Evolutionary conservation across 352 stramenopile genomes (phyloP), one percentile per base, ranked within the genome.

Genomic region (Saprolegnia diclina): DNA sequence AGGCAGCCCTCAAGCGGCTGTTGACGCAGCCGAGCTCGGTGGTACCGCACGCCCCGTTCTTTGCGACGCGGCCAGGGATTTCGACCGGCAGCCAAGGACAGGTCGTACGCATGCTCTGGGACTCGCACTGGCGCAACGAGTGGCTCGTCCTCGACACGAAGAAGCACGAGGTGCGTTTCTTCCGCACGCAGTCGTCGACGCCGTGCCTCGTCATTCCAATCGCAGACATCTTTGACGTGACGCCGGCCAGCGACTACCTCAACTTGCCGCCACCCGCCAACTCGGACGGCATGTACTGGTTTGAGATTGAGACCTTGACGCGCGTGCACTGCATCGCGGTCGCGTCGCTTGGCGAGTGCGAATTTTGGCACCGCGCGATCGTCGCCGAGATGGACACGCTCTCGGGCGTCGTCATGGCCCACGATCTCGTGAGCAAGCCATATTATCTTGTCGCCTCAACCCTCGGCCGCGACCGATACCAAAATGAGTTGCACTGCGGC

Each of bases 271-370:
- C 35, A 19, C 21, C 57, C 19, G n/a, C 9, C 21, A 66, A 66
- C 44, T 66, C 35, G 37, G 50, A 66, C 44, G 55, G 67, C 22
- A 52, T 89, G n/a, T 79, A 75, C 44, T 89, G 80, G 81, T 46
- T 89, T 42, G 73, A 79, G 11, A 57, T 87, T 7, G 78, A 71
- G 21, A 70, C 71, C 10, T 65, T 87, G 21, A 72, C 71, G 45
- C 79, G 76, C 22, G 83, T 78, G 24, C 76, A 86, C 35, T 78
- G 85, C 62, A 22, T 89, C 7, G 79, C 77, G 6, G 86, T 89
- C 38, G 73, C 72, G 0, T 76, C 66, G 0, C 26, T 22, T 6
- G 57, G 73, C 32, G 77, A 84, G 50, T 80, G 76, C 5, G 45
- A 72, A 11, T 74, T 74, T 7, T 86, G 80, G 80, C 56, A 66